Base-by-base conservation (phyloP, 371 early-diverging fungal genomes). In the Mucor circinelloides region DNA sequence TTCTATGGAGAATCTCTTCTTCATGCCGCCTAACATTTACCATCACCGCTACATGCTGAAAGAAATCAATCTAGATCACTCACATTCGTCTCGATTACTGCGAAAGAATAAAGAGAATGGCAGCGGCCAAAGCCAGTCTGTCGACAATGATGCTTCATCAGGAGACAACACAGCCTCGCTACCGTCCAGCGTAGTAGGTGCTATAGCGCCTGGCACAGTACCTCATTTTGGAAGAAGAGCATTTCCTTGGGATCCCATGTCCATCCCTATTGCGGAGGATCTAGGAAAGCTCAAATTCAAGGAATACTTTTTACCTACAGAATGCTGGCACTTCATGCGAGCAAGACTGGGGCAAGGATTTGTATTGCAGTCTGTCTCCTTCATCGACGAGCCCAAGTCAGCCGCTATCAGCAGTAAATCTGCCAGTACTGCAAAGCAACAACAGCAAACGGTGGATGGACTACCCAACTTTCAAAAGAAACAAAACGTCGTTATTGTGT, bases 321-420 rank as follows among this genome's bases (percentile, higher is more conserved):
- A 86, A 52, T 85, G 96, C 31, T 87, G 89, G 19, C 85, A 87
- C 67, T 73, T 98, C n/a, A 82, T 97, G 21, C 85, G 87, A 27
- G 85, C 93, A 0, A 85, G 98, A 28, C 83, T 95, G 25, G 75
- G 91, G 28, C 95, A 98, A 74, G 98, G 98, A 1, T 98, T 97
- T 73, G 72, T 78, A 19, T 74, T 94, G 21, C 87, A 91, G 32
- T 86, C 84, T 7, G 84, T 94, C 17, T 81, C 83, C 5, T 74
- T 86, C 44, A 78, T 77, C 19, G 73, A 79, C 32, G 64, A 72
- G 21, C 81, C 85, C 3, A 62, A 58, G 23, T 31, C 58, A 17
- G 42, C 30, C 0, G 17, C 50, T 0, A 8, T 19, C 40, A 4
- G 13, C 3, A 66, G 52, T 5, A 52, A 52, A 27, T 52, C 52